Base-by-base conservation (phyloP, 768 basidiomycete genomes). In the Leccinum boreale region DNA sequence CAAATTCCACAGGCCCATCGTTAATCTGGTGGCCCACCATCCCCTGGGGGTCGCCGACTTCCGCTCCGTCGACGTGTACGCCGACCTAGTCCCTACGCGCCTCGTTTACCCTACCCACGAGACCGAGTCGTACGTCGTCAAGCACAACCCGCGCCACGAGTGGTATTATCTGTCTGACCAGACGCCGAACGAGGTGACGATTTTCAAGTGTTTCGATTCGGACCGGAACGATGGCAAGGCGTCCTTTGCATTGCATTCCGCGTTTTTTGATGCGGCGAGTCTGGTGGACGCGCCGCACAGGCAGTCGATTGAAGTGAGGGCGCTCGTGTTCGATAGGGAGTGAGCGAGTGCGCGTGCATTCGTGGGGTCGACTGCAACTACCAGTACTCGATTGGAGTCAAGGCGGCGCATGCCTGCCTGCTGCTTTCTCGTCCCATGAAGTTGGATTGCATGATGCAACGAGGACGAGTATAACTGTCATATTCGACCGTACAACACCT, bases 151-250 rank as follows among this genome's bases (percentile, higher is more conserved):
- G 29, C 29, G 29, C 2, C 29, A 31, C 62, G 58, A 59, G 63
- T 77, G 74, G 76, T 74, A 74, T 58, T 75, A 75, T 64, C 55
- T 78, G 45, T 61, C 70, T 6, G 63, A 74, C 53, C 73, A 74
- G 68, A 73, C 67, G 1, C 75, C 75, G 7, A 73, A 75, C 11
- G 77, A 78, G 62, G 70, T 74, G 51, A 67, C 64, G 7, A 60
- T 77, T 11, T 72, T 78, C 69, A 78, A 78, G 67, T 76, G 78
- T 62, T 79, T 70, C 52, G 77, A 79, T 59, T 77, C 77, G 36
- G 71, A 73, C 56, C 61, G 56, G 44, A 65, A 70, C 50, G 12
- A 14, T 1, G 33, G 33, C 0, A 68, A 69, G 62, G 74, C 76
- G 24, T 59, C 66, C 21, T 58, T 76, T 50, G 74, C 74, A 6